Evolutionary conservation across 495 filamentous ascomycete genomes (phyloP).

Genomic region (Sordaria brevicollis): DNA sequence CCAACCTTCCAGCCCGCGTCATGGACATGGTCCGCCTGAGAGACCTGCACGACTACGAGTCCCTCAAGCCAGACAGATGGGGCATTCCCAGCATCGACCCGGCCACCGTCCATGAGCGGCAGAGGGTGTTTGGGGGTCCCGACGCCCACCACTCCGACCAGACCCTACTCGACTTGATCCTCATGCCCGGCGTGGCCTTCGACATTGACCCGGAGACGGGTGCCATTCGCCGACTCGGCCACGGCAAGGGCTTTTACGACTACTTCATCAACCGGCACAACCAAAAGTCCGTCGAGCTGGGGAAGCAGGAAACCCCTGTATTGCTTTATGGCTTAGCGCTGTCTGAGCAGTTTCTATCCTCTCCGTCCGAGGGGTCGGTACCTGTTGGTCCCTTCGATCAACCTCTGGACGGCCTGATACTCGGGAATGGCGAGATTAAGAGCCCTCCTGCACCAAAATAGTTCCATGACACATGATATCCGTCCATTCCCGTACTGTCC

Average conservation of each 20-base stretch:
- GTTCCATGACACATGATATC: background rate
- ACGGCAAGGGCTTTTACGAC: conserved; percentile 97
- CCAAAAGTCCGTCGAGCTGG: conserved; percentile 28
- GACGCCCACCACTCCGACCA: conserved; percentile 36
- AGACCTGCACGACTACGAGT: conserved; percentile 63
- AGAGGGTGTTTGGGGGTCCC: conserved; percentile 57
- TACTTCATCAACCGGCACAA: conserved; percentile 71
- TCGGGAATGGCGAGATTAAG: conserved; percentile 37
- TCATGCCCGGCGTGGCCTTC: conserved; percentile 93
- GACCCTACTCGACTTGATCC: conserved; percentile 60
- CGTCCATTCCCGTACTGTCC: background rate
- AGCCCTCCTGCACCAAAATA: conserved; percentile 2
- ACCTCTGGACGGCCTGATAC: conserved; percentile 35
- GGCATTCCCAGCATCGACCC: conserved; percentile 74
- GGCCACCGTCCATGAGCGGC: conserved; percentile 49
- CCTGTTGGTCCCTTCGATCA: conserved; percentile 35
- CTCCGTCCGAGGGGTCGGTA: conserved; percentile 28
- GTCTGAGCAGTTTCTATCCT: conserved; percentile 69
- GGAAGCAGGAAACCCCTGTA: conserved; percentile 34
- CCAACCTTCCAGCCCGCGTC: conserved; percentile 44
- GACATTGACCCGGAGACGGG: conserved; percentile 44
- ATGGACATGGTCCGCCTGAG: conserved; percentile 91
- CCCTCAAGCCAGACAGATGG: conserved; percentile 70
- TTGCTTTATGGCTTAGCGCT: conserved; percentile 76
- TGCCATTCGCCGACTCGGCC: conserved; percentile 64